phyloP scores from a whole-genome alignment of 257 asterid species.

The Voacanga thouarsii region DNA sequence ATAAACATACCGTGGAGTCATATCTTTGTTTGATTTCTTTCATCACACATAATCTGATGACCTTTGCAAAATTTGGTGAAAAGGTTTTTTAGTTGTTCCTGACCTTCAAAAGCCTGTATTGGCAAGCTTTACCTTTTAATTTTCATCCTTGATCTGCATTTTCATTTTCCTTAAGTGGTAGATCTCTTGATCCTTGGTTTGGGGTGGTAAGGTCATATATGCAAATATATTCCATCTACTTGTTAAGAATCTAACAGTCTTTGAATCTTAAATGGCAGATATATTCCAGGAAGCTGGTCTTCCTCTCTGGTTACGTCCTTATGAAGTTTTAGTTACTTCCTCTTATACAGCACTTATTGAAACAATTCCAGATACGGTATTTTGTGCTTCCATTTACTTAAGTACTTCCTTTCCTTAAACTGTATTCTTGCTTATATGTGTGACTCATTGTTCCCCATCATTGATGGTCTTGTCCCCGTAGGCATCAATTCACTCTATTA shows the following conservation, averaged over 20 bases:
- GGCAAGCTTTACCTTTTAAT: not conserved
- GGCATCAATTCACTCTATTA: slow-evolving; percentile 96
- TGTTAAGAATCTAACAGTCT: not conserved
- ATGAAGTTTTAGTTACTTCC: slow-evolving; percentile 93
- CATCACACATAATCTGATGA: not conserved
- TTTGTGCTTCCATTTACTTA: not conserved
- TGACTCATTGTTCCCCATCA: slow-evolving; percentile 1
- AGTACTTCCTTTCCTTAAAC: not conserved
- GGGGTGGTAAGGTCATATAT: no score
- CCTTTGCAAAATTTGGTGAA: not conserved
- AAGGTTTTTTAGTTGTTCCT: not conserved
- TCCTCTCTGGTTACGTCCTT: slow-evolving; percentile 98
- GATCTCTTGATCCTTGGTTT: not conserved
- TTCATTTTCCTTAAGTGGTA: not conserved
- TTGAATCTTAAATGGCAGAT: slow-evolving; percentile 54
- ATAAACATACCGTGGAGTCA: not conserved
- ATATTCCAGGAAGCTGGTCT: slow-evolving; percentile 99
- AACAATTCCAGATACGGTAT: slow-evolving; percentile 98
- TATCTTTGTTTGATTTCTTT: not conserved
- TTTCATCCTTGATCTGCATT: not conserved
- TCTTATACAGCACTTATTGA: slow-evolving; percentile 97
- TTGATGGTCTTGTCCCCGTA: slow-evolving; percentile 29
- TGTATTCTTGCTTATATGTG: not conserved
- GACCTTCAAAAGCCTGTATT: not conserved
- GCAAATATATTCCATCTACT: not conserved